Percentiles rank a stretch among this genome's conserved stretches.
phyloP scores from a whole-genome alignment of 192 early-diverging fungal genomes.

The Coemansia sp. region DNA sequence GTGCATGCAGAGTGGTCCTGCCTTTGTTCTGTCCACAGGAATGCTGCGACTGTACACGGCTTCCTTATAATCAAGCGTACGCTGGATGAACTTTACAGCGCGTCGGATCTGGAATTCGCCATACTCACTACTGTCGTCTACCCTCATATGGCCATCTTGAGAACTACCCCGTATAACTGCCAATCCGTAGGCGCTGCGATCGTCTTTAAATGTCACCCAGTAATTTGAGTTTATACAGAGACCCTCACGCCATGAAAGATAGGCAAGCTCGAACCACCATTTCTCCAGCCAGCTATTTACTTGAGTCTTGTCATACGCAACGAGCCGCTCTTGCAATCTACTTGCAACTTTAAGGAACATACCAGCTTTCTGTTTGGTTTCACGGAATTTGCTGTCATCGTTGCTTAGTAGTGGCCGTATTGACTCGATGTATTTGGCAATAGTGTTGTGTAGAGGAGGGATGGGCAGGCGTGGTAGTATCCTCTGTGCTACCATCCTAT shows the following conservation, averaged over 20 bases:
- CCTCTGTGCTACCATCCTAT: constrained; percentile 23
- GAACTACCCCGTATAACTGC: too few species aligned
- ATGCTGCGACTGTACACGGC: constrained; percentile 59
- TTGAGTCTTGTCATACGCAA: constrained; percentile 63
- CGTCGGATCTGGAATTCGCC: constrained; percentile 79
- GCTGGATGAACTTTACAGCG: constrained; percentile 72
- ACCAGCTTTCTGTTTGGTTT: constrained; percentile 56
- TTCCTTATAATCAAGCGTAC: constrained; percentile 76
- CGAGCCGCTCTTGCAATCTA: constrained; percentile 64
- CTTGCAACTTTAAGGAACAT: constrained; percentile 55
- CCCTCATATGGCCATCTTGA: not conserved
- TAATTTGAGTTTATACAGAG: constrained; percentile 89
- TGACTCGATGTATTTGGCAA: constrained; percentile 60
- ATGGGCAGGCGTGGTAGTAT: constrained; percentile 65
- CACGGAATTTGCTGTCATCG: constrained; percentile 51
- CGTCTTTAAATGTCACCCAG: constrained; percentile 74
- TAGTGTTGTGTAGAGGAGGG: constrained; percentile 63
- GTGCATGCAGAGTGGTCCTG: constrained; percentile 78
- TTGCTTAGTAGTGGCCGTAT: constrained; percentile 60
- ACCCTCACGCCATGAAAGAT: constrained; percentile 80
- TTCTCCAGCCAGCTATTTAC: constrained; percentile 70
- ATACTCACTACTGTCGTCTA: constrained; percentile 57
- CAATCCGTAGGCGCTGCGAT: constrained; percentile 58
- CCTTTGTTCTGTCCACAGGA: constrained; percentile 68
- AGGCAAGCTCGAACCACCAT: constrained; percentile 73